These are phyloP conservation scores for Gastrolobium bilobum DNA, from an alignment of 306 rosid species.

Conservation along the genomic window DNA sequence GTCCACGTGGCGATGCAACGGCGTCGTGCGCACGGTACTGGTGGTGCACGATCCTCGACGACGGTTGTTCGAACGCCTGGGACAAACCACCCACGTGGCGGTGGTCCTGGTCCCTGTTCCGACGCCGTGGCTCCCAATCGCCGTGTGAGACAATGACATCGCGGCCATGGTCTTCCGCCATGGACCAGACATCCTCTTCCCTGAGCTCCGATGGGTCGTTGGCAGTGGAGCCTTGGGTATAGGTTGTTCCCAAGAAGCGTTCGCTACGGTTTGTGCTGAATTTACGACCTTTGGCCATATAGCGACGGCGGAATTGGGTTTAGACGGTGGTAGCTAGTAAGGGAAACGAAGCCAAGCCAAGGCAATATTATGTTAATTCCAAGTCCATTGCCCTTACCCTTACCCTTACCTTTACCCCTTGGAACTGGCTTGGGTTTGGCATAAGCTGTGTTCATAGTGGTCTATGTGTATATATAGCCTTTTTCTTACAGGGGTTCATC, in stretches of 20 bases:
- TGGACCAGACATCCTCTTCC: slow-evolving; percentile 88
- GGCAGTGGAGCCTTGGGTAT: slow-evolving; percentile 47
- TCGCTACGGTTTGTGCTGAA: slow-evolving; percentile 73
- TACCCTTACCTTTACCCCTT: neutral
- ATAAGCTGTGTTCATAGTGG: slow-evolving; percentile 41
- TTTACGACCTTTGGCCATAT: slow-evolving; percentile 93
- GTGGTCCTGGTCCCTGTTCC: slow-evolving; percentile 49
- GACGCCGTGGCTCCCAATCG: slow-evolving; percentile 62
- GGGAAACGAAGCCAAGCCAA: neutral
- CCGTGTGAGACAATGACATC: slow-evolving; percentile 11
- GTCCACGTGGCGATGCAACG: slow-evolving; percentile 52
- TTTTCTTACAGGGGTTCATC: neutral
- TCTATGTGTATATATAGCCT: slow-evolving; percentile 66
- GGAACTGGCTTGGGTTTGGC: slow-evolving; percentile 52
- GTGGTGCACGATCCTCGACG: slow-evolving; percentile 76
- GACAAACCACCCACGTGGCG: slow-evolving; percentile 72
- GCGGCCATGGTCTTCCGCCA: slow-evolving; percentile 48
- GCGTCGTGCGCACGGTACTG: slow-evolving; percentile 67
- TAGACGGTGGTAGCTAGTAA: slow-evolving; percentile 28
- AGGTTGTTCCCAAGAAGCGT: slow-evolving; percentile 68
- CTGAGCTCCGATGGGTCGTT: slow-evolving; percentile 67
- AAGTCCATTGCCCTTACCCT: neutral
- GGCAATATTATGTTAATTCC: neutral
- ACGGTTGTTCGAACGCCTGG: slow-evolving; percentile 67
- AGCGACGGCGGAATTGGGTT: slow-evolving; percentile 42